Base-by-base conservation (phyloP, 768 basidiomycete genomes). In the Boletus fagicola region DNA sequence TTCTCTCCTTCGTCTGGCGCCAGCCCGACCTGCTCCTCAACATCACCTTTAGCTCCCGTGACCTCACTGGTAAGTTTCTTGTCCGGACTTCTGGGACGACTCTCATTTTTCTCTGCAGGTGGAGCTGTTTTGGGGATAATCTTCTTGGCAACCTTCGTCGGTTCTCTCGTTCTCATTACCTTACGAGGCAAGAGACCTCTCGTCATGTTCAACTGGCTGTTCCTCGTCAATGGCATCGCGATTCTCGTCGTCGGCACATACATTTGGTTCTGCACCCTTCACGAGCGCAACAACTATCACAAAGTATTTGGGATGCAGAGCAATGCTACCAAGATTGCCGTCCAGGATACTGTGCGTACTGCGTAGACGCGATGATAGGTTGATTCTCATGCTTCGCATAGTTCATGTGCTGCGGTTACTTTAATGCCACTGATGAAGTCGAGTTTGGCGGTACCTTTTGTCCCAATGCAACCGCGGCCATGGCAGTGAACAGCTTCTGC, bases 371-470 rank as follows among this genome's bases (percentile, higher is more conserved):
- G 24, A 28, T 24, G 24, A 8, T 44, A 2, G 22, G n/a, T 48
- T 51, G 0, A 46, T 47, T 47, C 22, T 55, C 49, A 38, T 51
- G 24, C 42, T 64, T 40, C 52, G 26, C 47, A 52, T 56, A 94
- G 92, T 78, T 92, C 63, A 70, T 74, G 54, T 95, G 94, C 75
- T 96, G 94, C 65, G 94, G 94, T 18, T 96, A 93, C 72, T 89
- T 89, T 68, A 83, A 82, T 60, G 82, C 83, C 22, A 82, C 82
- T 3, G 81, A 88, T 57, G 61, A 76, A 4, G 78, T 80, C 36
- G 83, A 80, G 58, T 75, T 86, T 48, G 84, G 83, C 18, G 86
- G 87, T 36, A 69, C 54, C 5, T 86, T 86, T 68, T 92, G 90
- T 72, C 69, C 72, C 2, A 76, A 78, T 63, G 72, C 71, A 36